phyloP scores from a whole-genome alignment of 768 basidiomycete genomes.

The Boletus coccyginus region DNA sequence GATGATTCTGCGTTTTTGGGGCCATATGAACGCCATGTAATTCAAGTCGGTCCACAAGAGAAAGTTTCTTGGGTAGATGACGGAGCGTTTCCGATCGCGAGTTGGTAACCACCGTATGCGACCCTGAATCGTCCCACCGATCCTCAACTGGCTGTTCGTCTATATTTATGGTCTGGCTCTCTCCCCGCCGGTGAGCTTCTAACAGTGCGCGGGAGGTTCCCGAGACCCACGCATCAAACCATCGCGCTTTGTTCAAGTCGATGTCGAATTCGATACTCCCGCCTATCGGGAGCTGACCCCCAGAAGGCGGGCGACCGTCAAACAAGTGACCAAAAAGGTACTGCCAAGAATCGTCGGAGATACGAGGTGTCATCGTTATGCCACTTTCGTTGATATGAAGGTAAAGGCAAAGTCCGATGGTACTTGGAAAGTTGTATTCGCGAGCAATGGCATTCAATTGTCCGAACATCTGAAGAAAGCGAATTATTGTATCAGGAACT shows the following conservation, averaged over 20 bases:
- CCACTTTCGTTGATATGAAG: constrained; percentile 61
- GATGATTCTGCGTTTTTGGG: constrained; percentile 20
- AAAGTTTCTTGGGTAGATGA: constrained; percentile 64
- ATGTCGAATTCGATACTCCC: constrained; percentile 89
- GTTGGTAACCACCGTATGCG: constrained; percentile 9
- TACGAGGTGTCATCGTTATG: constrained; percentile 57
- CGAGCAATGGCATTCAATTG: constrained; percentile 77
- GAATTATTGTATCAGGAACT: not conserved
- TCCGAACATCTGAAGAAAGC: constrained; percentile 56
- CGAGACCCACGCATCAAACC: constrained; percentile 72
- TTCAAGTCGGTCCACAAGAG: constrained; percentile 66
- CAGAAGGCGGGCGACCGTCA: constrained; percentile 36
- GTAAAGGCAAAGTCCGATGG: constrained; percentile 75
- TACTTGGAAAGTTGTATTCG: constrained; percentile 81
- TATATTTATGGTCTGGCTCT: constrained; percentile 47
- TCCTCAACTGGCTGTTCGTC: constrained; percentile 41
- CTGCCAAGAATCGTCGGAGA: constrained; percentile 78
- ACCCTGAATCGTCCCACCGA: constrained; percentile 27
- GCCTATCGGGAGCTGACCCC: constrained; percentile 53
- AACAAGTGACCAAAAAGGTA: constrained; percentile 65
- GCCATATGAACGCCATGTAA: constrained; percentile 37
- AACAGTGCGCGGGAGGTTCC: constrained; percentile 46
- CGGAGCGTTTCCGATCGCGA: constrained; percentile 36
- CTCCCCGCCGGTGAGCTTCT: constrained; percentile 42
- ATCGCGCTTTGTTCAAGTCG: constrained; percentile 69